Percentiles rank a stretch among this genome's conserved stretches.
phyloP scores from a whole-genome alignment of 176 grass and related monocot species.

The Cenchrus fungigraminus region DNA sequence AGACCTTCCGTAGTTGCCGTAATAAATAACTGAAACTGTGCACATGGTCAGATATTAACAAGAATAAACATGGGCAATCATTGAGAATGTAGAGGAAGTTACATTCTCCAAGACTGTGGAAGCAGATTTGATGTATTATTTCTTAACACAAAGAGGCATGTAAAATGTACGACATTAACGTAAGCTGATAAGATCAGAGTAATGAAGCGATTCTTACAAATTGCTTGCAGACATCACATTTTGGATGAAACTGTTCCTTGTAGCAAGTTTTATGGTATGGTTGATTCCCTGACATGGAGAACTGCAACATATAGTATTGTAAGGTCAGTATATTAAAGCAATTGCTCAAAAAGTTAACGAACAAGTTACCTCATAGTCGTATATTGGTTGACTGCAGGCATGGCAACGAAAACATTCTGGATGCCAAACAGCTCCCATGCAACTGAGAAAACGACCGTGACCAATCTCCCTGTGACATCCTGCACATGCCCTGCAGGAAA shows the following conservation, averaged over 20 bases:
- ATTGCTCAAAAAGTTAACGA: conserved; percentile 18
- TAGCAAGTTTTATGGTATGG: conserved; percentile 92
- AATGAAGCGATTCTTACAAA: conserved; percentile 68
- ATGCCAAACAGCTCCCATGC: conserved; percentile 91
- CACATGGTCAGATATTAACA: conserved; percentile 18
- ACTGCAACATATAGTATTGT: conserved; percentile 55
- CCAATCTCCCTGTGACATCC: conserved; percentile 88
- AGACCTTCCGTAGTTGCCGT: neutral
- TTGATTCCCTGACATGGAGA: conserved; percentile 83
- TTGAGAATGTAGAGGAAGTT: neutral
- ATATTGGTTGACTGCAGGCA: conserved; percentile 81
- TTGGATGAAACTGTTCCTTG: conserved; percentile 87
- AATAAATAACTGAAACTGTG: neutral
- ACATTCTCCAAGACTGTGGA: neutral
- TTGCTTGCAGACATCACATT: conserved; percentile 97
- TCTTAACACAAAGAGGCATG: neutral
- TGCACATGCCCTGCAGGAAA: conserved; percentile 69
- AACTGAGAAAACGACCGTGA: conserved; percentile 79
- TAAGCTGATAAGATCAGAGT: conserved; percentile 21
- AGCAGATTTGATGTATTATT: conserved; percentile 1
- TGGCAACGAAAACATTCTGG: conserved; percentile 93
- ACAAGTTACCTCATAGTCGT: conserved; percentile 78
- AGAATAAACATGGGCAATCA: conserved; percentile 26
- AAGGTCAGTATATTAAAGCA: conserved; percentile 27
- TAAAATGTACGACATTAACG: conserved; percentile 22